Evolutionary conservation across 1,284 basidiomycete species (phyloP).

Genomic region (Trametes sp.): DNA sequence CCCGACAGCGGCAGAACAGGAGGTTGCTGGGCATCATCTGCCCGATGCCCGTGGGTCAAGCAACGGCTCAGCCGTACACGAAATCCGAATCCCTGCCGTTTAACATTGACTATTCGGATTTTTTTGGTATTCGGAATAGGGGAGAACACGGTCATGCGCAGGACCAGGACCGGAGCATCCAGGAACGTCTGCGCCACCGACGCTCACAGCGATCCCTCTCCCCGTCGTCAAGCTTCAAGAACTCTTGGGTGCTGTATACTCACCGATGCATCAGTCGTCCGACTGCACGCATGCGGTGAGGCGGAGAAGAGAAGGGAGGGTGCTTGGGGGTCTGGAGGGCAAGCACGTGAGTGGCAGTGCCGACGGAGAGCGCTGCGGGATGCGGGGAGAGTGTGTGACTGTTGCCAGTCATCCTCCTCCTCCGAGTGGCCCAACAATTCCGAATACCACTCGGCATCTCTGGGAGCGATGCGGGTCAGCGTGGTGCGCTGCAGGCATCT

Average conservation of each 20-base stretch:
- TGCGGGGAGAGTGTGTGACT: constrained; percentile 9
- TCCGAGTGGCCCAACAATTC: constrained; percentile 30
- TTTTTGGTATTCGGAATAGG: background rate
- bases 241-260: too few species aligned
- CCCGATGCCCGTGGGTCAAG: too few species aligned
- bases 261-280: too few species aligned
- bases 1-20: background rate
- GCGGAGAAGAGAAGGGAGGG: background rate
- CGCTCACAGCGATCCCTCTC: background rate
- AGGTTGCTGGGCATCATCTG: background rate
- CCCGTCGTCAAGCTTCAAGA: too few species aligned
- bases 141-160: background rate
- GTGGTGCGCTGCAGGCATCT: constrained; percentile 17
- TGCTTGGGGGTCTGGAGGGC: background rate
- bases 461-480: constrained; percentile 20
- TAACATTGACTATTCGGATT: background rate
- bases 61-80: background rate
- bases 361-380: background rate
- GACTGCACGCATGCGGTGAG: background rate
- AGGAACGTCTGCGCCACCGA: background rate
- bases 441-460: constrained; percentile 26
- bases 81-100: background rate
- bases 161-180: background rate
- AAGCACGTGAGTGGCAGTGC: constrained; percentile 20
- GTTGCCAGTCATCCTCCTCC: constrained; percentile 16